Evolutionary conservation across 2,329 filamentous ascomycete genomes (phyloP), one percentile per base, ranked within the genome.

Genomic region (Neonectria faginata): DNA sequence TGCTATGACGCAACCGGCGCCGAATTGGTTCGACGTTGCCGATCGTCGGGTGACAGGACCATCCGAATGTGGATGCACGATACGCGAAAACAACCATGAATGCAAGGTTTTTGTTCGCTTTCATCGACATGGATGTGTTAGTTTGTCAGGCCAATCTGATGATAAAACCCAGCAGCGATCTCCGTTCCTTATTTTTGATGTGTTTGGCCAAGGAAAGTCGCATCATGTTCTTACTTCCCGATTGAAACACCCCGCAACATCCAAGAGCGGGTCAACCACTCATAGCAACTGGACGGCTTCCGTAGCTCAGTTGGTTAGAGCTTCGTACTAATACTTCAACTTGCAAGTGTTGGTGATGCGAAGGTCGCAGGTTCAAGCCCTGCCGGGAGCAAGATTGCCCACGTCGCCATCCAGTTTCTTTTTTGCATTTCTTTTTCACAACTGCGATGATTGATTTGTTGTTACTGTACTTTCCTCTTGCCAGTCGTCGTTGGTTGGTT

Each of bases 291-390:
- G 61, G 65, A 70, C 20, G 72, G 73, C 72, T 74, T 74, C 71
- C 71, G 70, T 73, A 73, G 71, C 71, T 74, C 71, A 73, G 71
- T 73, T 73, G 71, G 71, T 73, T 73, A 73, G 71, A 73, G 71
- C 71, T 70, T 73, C 70, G 71, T 73, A 73, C 71, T 73, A 73
- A 74, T 74, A 74, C 66, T 74, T 65, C 60, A 41, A 39, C 36
- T 16, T 51, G 56, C 51, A 58, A 72, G 64, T 67, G 51, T 68
- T 54, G 57, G 72, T 74, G 27, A 74, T 74, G 72, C 72, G 72
- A 74, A 72, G 72, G 72, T 72, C 72, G 73, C 72, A 72, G 72
- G 72, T 74, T 74, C 72, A 74, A 74, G 72, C 72, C 72, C 72
- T 73, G 72, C 72, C 71, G 72, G 72, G 72, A 74, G 72, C 72